A percentile compares a stretch with the other conserved stretches of the same genome.
phyloP scores from a whole-genome alignment of 2,329 filamentous ascomycete genomes.

The Fusarium duplospermum region DNA sequence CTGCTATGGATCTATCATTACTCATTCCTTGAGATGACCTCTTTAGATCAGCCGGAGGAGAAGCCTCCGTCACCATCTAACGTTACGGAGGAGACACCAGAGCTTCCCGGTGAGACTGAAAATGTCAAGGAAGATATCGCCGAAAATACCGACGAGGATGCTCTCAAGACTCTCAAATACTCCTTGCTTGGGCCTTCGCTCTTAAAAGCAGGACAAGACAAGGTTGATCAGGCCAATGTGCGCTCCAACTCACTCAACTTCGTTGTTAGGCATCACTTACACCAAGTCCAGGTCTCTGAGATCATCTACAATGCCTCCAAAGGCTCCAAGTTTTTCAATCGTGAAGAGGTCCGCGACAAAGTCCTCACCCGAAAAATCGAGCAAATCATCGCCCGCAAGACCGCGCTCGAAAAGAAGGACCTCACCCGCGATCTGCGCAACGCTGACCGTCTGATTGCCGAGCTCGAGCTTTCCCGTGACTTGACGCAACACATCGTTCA shows the following conservation, averaged over 20 bases:
- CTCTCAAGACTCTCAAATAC: conserved; percentile 79
- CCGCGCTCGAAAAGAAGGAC: conserved; percentile 79
- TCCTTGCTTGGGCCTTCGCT: conserved; percentile 89
- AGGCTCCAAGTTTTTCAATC: conserved; percentile 95
- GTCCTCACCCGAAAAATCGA: conserved; percentile 87
- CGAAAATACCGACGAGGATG: conserved; percentile 14
- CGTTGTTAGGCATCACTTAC: background rate
- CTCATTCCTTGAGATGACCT: conserved; percentile 34
- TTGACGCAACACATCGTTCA: conserved; percentile 89
- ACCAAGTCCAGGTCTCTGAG: conserved; percentile 75
- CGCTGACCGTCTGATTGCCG: conserved; percentile 83
- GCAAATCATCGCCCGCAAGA: conserved; percentile 80
- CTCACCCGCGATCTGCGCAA: conserved; percentile 77
- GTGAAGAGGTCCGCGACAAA: conserved; percentile 86
- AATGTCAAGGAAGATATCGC: conserved; percentile 7
- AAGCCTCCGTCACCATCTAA: conserved; percentile 16
- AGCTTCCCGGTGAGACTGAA: conserved; percentile 6
- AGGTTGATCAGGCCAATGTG: conserved; percentile 90
- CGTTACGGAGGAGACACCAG: conserved; percentile 4
- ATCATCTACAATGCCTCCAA: conserved; percentile 98
- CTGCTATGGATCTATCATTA: conserved; percentile 1
- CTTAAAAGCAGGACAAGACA: conserved; percentile 92
- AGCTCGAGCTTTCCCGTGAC: conserved; percentile 83
- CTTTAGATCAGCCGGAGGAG: conserved; percentile 23
- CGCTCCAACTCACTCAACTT: background rate